These are phyloP conservation scores for Alopecurus myosuroides DNA, from an alignment of 176 grass and related monocot genomes.

Conservation along the genomic window DNA sequence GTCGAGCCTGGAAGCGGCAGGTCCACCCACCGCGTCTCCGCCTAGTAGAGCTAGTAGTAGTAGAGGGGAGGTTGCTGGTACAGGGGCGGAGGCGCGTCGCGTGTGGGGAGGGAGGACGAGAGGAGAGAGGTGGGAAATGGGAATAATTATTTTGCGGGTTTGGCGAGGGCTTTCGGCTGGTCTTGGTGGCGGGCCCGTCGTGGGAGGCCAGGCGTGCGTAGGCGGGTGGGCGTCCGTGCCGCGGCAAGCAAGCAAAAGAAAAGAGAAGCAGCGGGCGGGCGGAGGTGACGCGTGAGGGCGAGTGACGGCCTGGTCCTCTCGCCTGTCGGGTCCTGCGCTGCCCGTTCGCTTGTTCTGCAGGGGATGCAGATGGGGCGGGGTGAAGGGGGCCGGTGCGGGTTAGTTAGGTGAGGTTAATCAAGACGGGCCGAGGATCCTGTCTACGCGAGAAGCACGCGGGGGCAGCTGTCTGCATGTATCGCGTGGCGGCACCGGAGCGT, in stretches of 20 bases:
- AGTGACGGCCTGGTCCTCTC: background rate
- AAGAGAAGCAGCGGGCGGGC: no score
- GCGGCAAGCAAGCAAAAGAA: background rate
- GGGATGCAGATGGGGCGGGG: no score
- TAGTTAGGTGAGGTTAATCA: no score
- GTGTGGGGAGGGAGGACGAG: background rate
- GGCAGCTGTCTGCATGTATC: no score
- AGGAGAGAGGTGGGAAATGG: background rate
- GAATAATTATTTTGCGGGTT: background rate
- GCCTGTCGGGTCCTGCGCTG: background rate
- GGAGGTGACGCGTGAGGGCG: background rate
- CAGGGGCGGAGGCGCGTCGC: constrained; percentile 1
- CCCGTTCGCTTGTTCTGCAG: no score
- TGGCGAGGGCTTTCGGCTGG: background rate
- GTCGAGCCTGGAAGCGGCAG: background rate
- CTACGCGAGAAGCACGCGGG: no score
- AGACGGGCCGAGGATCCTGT: no score
- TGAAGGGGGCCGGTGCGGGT: no score
- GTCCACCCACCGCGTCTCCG: background rate
- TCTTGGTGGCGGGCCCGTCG: background rate
- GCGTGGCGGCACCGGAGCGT: no score
- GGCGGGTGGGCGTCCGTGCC: background rate
- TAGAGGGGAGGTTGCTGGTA: no score
- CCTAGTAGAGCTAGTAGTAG: background rate
- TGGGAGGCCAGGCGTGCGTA: background rate